Evolutionary conservation across 805 yeast genomes (phyloP), one percentile per base, ranked within the genome.

Genomic region (Tetrapisispora taiwanensis): DNA sequence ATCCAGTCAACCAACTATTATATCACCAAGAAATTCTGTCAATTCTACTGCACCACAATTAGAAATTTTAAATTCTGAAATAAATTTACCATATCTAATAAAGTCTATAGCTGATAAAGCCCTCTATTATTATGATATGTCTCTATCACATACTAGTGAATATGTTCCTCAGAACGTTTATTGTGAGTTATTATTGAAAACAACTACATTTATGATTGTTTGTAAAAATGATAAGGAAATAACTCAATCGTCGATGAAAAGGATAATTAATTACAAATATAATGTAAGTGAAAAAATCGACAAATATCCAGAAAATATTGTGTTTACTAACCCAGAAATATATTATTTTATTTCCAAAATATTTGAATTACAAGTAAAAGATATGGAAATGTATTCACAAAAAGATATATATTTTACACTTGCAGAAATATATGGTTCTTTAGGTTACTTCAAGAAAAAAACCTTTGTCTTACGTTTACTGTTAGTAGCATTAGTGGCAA

Each of bases 111-210:
- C 68, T 27, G 64, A 56, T 12, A 71, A 68, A 45, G 58, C 67
- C 4, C 45, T 73, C 7, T 67, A 53, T 39, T 76, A 56, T 53
- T 81, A 73, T 58, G 72, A 69, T 45, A 52, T 65, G 33, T 79
- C 90, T 32, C 67, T 76, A 5, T 59, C 68, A 33, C 79, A 74
- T 45, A 70, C 73, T 8, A 86, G 79, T 45, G 95, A 90, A 50
- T 76, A 75, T 50, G 89, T 82, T 0, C 97, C 97, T 0, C 90
- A 81, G 47, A 62, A 82, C 1, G 88, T 88, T 0, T 84, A 78
- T 50, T 77, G 83, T 36, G 95, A 87, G 50, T 71, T 81, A 1
- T 67, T 84, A 2, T 51, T 88, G 28, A 70, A 96, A 47, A 74
- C 72, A 42, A 65, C 80, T 19, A 77, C 78, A 44, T 72, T 84